These are phyloP conservation scores for Ceratobasidium sp. DNA, from an alignment of 1,284 basidiomycete species.

Conservation along the genomic window DNA sequence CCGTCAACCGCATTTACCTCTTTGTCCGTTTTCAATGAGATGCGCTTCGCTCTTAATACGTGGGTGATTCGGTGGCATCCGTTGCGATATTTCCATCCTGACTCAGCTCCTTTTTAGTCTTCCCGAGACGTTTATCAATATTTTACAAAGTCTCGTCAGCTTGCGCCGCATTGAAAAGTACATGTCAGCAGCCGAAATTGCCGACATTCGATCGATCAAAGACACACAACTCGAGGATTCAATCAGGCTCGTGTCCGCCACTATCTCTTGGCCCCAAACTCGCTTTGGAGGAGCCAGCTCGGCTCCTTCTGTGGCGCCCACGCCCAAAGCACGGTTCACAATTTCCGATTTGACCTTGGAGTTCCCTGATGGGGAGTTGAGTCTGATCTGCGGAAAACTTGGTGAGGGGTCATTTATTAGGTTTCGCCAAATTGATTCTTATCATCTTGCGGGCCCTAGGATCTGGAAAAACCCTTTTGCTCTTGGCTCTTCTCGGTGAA, in stretches of 20 bases:
- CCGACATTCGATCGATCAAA: constrained; percentile 50
- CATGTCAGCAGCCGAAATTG: constrained; percentile 73
- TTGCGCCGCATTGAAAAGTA: constrained; percentile 92
- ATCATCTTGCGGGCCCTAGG: constrained; percentile 53
- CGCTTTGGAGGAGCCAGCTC: constrained; percentile 47
- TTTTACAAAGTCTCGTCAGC: constrained; percentile 75
- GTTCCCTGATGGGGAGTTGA: constrained; percentile 79
- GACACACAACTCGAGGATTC: constrained; percentile 42
- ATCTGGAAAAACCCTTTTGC: constrained; percentile 81
- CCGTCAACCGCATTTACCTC: constrained; percentile 89
- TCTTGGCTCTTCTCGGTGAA: constrained; percentile 87
- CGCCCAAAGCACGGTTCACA: constrained; percentile 79
- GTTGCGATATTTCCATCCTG: neutral
- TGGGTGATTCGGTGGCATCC: neutral
- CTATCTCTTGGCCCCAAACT: constrained; percentile 88
- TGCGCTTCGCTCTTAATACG: constrained; percentile 56
- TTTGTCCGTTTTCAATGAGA: constrained; percentile 78
- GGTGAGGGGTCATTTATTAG: constrained; percentile 43
- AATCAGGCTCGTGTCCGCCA: constrained; percentile 82
- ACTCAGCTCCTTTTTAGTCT: constrained; percentile 49
- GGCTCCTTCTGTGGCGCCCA: constrained; percentile 64
- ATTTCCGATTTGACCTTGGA: constrained; percentile 79
- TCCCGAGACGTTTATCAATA: constrained; percentile 88
- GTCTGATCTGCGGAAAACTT: constrained; percentile 75
- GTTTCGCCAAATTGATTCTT: neutral